Percentiles rank a stretch among this genome's conserved stretches.
These are phyloP conservation scores for Linderniella brevidens DNA, from an alignment of 257 asterid species.

Conservation along the genomic window DNA sequence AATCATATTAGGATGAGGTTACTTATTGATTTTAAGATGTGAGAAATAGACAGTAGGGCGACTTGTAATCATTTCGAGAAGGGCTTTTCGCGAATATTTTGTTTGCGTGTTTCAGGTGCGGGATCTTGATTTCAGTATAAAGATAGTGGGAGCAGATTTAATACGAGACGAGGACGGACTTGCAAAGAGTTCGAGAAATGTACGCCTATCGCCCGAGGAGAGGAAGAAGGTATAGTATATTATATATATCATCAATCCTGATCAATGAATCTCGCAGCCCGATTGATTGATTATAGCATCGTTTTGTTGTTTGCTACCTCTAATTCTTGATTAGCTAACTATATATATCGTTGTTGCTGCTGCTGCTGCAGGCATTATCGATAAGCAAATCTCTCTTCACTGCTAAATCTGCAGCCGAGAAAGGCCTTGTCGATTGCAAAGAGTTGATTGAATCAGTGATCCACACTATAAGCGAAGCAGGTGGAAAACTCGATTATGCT, in stretches of 20 bases:
- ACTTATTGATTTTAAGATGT: too few relatives aligned
- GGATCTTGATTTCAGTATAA: slow-evolving; percentile 79
- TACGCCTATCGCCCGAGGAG: slow-evolving; percentile 49
- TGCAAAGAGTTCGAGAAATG: slow-evolving; percentile 96
- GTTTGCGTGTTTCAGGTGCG: slow-evolving; percentile 40
- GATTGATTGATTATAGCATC: too few relatives aligned
- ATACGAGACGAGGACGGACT: slow-evolving; percentile 73
- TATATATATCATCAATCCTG: not conserved
- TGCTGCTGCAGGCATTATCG: slow-evolving; percentile 50
- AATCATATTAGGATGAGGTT: too few relatives aligned
- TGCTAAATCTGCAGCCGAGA: slow-evolving; percentile 46
- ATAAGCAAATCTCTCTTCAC: slow-evolving; percentile 38
- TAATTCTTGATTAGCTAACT: not conserved
- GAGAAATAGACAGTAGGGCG: not conserved
- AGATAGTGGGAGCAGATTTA: slow-evolving; percentile 57
- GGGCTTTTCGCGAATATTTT: not conserved
- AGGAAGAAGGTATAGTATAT: slow-evolving; percentile 44
- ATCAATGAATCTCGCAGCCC: too few relatives aligned
- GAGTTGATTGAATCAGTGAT: slow-evolving; percentile 37
- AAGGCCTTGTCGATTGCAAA: slow-evolving; percentile 34
- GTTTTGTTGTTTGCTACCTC: too few relatives aligned
- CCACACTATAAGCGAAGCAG: slow-evolving; percentile 35
- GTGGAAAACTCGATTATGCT: slow-evolving; percentile 79
- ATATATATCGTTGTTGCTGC: too few relatives aligned
- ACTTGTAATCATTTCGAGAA: not conserved